A percentile compares a stretch with the other conserved stretches of the same genome.
Evolutionary conservation across 352 stramenopile genomes (phyloP).

Genomic region (Thalassiosira exigua): DNA sequence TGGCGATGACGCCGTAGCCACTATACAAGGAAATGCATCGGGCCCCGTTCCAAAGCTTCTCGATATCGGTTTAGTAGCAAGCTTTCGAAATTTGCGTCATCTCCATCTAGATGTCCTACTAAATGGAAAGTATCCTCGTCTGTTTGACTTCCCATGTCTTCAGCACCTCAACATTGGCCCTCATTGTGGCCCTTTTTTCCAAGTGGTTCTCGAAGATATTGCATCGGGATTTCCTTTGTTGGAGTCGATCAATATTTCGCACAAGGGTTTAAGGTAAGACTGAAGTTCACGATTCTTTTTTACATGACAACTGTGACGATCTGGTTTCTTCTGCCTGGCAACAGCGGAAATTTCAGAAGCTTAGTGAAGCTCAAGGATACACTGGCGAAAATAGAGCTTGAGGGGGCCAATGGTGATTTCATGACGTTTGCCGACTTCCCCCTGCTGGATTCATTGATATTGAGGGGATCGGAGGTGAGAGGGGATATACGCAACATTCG

Average conservation of each 20-base stretch:
- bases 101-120: background rate
- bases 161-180: constrained; percentile 3
- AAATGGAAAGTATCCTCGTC: constrained; percentile 28
- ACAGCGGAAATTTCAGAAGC: constrained; percentile 14
- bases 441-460: constrained; percentile 11
- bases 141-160: constrained; percentile 35
- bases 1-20: background rate
- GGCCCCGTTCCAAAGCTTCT: background rate
- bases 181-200: no score
- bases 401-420: constrained; percentile 7
- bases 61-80: constrained; percentile 3
- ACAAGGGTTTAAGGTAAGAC: background rate
- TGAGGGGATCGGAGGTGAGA: background rate
- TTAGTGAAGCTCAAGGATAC: constrained; percentile 13
- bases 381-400: constrained; percentile 4
- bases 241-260: no score
- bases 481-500: constrained; percentile 27
- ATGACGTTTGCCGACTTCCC: constrained; percentile 34
- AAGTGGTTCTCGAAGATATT: no score
- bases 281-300: constrained; percentile 5
- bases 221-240: no score
- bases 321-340: background rate
- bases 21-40: background rate
- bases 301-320: background rate
- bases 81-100: background rate